These are phyloP conservation scores for Gracilariopsis chorda DNA, from an alignment of 23 red algal species.

Conservation along the genomic window DNA sequence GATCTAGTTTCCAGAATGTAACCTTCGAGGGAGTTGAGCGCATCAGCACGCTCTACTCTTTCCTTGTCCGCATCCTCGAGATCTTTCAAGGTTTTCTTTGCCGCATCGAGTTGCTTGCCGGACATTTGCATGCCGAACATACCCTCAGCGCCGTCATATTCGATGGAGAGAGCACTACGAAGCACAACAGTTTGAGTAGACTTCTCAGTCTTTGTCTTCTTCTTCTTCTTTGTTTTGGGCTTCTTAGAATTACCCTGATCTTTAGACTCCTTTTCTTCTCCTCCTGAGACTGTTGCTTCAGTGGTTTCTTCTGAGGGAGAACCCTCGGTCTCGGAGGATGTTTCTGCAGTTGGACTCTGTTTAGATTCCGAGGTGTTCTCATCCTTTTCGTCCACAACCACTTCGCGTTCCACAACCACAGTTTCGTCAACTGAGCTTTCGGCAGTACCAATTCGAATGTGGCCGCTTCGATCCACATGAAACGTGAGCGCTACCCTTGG, in stretches of 20 bases:
- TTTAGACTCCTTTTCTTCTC: neutral
- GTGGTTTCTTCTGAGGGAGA: neutral
- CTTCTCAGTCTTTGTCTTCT: constrained; percentile 66
- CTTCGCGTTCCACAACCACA: constrained; percentile 41
- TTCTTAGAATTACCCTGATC: neutral
- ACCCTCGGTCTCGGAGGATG: too few relatives aligned
- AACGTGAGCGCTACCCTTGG: constrained; percentile 65
- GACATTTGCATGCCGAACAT: constrained; percentile 55
- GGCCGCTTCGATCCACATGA: constrained; percentile 50
- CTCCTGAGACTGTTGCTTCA: neutral
- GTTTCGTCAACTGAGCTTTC: constrained; percentile 68
- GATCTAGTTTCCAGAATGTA: constrained; percentile 70
- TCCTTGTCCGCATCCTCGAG: constrained; percentile 74
- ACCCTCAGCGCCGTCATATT: constrained; percentile 14
- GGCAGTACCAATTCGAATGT: constrained; percentile 42
- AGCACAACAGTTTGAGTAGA: constrained; percentile 58
- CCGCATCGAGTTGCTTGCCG: constrained; percentile 31
- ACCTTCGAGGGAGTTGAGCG: constrained; percentile 85
- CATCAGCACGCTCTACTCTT: constrained; percentile 72
- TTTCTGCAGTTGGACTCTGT: neutral
- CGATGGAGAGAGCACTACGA: constrained; percentile 43
- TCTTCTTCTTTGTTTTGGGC: constrained; percentile 28
- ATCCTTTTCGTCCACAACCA: constrained; percentile 42
- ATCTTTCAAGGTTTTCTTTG: constrained; percentile 46
- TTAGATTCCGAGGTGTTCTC: constrained; percentile 4